Evolutionary conservation across 805 yeast species (phyloP).

Genomic region (Teunomyces atbi): DNA sequence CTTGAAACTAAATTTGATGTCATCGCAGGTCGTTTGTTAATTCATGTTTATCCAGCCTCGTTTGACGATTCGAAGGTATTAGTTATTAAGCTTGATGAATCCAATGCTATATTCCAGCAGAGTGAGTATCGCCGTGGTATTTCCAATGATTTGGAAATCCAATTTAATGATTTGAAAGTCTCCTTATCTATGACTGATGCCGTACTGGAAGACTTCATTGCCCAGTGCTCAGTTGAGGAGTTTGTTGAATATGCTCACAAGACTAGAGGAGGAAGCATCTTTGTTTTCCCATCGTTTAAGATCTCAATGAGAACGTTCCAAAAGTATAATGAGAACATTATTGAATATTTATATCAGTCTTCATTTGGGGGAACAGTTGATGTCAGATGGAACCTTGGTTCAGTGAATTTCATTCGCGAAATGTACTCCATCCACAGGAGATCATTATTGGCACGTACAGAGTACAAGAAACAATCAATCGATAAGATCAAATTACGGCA

Average conservation of each 20-base stretch:
- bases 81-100: constrained; percentile 54
- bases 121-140: constrained; percentile 43
- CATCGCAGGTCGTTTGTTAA: constrained; percentile 49
- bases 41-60: constrained; percentile 81
- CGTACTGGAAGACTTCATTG: constrained; percentile 48
- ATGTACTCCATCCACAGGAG: constrained; percentile 87
- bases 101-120: constrained; percentile 53
- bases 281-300: constrained; percentile 72
- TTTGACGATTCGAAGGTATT: constrained; percentile 76
- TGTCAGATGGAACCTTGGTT: constrained; percentile 90
- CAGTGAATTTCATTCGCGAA: constrained; percentile 83
- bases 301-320: constrained; percentile 79
- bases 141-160: constrained; percentile 58
- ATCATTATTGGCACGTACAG: constrained; percentile 61
- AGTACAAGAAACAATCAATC: constrained; percentile 29
- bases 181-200: constrained; percentile 63
- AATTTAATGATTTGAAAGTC: constrained; percentile 60
- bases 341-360: constrained; percentile 69
- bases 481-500: constrained; percentile 36
- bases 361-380: constrained; percentile 88
- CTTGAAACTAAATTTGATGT: constrained; percentile 71
- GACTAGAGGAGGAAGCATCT: constrained; percentile 77
- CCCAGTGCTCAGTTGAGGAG: constrained; percentile 47
- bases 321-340: constrained; percentile 44
- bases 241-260: constrained; percentile 55